Percentiles rank a stretch among this genome's conserved stretches.
Conservation (phyloP, 495 filamentous ascomycete species). For the Penicillium malachiteum region DNA sequence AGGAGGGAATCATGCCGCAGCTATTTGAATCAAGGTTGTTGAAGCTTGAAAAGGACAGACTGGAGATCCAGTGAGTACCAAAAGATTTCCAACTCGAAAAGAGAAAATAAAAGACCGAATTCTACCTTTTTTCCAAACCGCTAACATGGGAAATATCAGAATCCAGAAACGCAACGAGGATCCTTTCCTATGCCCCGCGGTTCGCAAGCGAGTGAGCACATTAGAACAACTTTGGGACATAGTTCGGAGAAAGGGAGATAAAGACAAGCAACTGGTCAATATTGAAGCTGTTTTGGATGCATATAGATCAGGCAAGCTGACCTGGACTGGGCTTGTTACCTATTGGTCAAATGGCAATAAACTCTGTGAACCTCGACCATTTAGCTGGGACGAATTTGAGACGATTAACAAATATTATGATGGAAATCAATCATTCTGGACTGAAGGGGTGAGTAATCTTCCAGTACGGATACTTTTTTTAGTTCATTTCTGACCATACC, state of each 20-base stretch:
- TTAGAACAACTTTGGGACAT: background rate
- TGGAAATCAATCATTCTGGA: background rate
- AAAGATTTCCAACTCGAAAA: background rate
- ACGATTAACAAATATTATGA: background rate
- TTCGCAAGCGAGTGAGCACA: background rate
- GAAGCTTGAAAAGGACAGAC: background rate
- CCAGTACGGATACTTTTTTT: background rate
- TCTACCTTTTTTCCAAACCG: no score
- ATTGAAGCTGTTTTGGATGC: background rate
- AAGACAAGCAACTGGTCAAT: background rate
- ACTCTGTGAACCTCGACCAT: background rate
- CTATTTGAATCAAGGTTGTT: background rate
- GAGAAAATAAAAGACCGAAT: no score
- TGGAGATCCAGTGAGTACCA: background rate
- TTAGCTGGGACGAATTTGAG: constrained; percentile 4
- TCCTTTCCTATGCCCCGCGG: background rate
- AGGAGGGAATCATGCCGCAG: background rate
- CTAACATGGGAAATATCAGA: no score
- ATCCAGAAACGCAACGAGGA: no score
- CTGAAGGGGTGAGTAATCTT: background rate
- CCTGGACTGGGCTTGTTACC: constrained; percentile 1
- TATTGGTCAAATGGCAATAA: constrained; percentile 1
- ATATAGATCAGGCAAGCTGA: background rate
- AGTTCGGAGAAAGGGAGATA: background rate
- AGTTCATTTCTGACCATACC: no score